Evolutionary conservation across 257 asterid genomes (phyloP).

Genomic region (Fraxinus excelsior): DNA sequence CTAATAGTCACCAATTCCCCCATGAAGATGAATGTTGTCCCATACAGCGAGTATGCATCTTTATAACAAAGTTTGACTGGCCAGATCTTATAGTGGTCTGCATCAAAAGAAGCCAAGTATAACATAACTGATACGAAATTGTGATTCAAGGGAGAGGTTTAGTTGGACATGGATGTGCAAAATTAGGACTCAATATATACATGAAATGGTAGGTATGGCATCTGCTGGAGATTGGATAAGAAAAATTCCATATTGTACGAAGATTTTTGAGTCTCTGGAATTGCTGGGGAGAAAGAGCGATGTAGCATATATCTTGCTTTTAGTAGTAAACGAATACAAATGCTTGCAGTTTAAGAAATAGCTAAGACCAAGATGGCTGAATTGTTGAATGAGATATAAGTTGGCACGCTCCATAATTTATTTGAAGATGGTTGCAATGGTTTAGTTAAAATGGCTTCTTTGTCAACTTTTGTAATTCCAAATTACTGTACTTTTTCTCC

Average conservation of each 20-base stretch:
- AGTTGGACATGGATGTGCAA: neutral
- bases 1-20: neutral
- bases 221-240: neutral
- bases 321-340: neutral
- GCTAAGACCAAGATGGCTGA: neutral
- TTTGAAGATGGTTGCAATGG: neutral
- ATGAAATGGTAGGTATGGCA: neutral
- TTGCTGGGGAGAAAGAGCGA: neutral
- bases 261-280: neutral
- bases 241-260: neutral
- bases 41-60: neutral
- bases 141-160: neutral
- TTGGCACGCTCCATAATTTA: neutral
- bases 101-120: neutral
- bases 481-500: slow-evolving; percentile 1
- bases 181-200: neutral
- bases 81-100: neutral
- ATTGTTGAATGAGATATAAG: neutral
- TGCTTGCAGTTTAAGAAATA: slow-evolving; percentile 14
- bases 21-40: neutral
- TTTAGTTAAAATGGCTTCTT: neutral
- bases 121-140: neutral
- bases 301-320: neutral
- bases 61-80: neutral
- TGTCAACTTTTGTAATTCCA: slow-evolving; percentile 1